Percentiles rank a stretch among this genome's conserved stretches.
Conservation (phyloP, 805 yeast genomes). For the Suhomyces sp. region DNA sequence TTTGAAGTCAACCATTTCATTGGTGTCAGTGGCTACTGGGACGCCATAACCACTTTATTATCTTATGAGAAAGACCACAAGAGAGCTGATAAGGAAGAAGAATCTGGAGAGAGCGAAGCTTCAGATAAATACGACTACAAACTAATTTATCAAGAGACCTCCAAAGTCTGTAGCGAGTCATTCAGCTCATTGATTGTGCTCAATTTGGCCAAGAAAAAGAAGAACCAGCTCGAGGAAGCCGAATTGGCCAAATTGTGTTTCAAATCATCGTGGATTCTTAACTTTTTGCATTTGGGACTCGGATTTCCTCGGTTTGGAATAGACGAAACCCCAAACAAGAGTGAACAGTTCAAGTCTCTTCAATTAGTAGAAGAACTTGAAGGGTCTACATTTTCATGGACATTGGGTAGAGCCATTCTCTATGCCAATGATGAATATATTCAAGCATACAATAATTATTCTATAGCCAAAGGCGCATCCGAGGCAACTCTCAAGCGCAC, state of each 20-base stretch:
- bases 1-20: slow-evolving; percentile 55
- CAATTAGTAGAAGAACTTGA: slow-evolving; percentile 42
- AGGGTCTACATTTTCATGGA: slow-evolving; percentile 51
- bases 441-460: slow-evolving; percentile 36
- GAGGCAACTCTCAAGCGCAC: slow-evolving; percentile 23
- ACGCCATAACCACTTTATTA: slow-evolving; percentile 49
- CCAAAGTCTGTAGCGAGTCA: slow-evolving; percentile 45
- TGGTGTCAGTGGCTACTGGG: slow-evolving; percentile 70
- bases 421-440: slow-evolving; percentile 57
- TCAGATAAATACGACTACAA: slow-evolving; percentile 42
- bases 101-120: neutral
- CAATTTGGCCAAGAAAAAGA: slow-evolving; percentile 24
- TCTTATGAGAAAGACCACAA: slow-evolving; percentile 22
- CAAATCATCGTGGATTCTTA: slow-evolving; percentile 57
- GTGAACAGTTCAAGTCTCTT: slow-evolving; percentile 26
- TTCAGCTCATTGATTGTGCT: slow-evolving; percentile 35
- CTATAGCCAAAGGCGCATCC: neutral
- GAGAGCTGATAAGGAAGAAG: neutral
- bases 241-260: slow-evolving; percentile 57
- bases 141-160: slow-evolving; percentile 42
- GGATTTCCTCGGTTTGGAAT: slow-evolving; percentile 55
- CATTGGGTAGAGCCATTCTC: slow-evolving; percentile 57
- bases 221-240: slow-evolving; percentile 33
- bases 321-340: slow-evolving; percentile 25
- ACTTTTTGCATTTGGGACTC: slow-evolving; percentile 56